phyloP scores from a whole-genome alignment of 177 flowering plant genomes.

The Vitis hybrid region DNA sequence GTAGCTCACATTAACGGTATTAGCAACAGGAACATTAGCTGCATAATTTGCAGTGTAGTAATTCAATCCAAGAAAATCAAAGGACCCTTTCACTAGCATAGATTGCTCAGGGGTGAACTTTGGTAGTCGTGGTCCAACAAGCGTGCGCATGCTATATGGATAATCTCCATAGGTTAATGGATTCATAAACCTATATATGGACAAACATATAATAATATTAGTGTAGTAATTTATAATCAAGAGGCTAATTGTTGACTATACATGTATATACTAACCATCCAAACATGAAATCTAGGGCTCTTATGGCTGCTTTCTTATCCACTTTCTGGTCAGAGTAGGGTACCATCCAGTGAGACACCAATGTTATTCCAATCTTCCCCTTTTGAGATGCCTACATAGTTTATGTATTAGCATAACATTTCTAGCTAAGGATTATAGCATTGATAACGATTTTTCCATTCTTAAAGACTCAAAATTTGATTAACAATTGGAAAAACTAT shows the following conservation, averaged over 20 bases:
- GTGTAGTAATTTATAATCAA: not conserved
- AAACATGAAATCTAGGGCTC: constrained; percentile 38
- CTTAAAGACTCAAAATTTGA: constrained; percentile 2
- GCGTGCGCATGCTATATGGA: constrained; percentile 23
- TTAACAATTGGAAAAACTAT: not conserved
- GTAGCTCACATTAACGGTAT: constrained; percentile 6
- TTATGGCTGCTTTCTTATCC: constrained; percentile 28
- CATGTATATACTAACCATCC: constrained; percentile 29
- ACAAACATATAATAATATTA: not conserved
- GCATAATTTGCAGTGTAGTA: constrained; percentile 39
- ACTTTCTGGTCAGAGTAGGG: constrained; percentile 24
- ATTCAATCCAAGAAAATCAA: constrained; percentile 40
- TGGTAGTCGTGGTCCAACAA: constrained; percentile 28
- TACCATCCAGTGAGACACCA: constrained; percentile 25
- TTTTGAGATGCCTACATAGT: constrained; percentile 34
- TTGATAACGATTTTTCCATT: too few species aligned
- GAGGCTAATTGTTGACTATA: not conserved
- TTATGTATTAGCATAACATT: not conserved
- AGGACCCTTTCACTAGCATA: constrained; percentile 12
- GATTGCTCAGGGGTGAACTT: constrained; percentile 25
- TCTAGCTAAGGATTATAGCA: not conserved
- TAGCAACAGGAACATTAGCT: not conserved
- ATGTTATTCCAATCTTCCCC: constrained; percentile 45
- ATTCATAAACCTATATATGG: constrained; percentile 15
- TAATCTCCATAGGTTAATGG: constrained; percentile 33